These are phyloP conservation scores for Puccinia coronata DNA, from an alignment of 1,284 basidiomycete species.

Conservation along the genomic window DNA sequence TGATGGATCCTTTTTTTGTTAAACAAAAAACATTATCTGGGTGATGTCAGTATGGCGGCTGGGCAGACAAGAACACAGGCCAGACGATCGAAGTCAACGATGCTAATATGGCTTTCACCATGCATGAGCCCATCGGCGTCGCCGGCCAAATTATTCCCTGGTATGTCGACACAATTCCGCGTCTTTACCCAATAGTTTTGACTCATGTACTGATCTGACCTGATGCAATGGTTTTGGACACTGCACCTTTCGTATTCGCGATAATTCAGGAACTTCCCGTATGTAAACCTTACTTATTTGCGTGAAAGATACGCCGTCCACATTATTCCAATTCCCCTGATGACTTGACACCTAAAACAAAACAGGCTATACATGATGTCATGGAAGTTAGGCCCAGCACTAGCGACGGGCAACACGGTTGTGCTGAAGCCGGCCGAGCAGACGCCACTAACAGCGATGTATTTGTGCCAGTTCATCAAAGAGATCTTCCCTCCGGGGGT, in stretches of 20 bases:
- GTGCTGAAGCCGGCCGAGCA: slow-evolving; percentile 87
- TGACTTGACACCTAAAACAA: not conserved
- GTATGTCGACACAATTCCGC: slow-evolving; percentile 49
- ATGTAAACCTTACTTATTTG: slow-evolving; percentile 4
- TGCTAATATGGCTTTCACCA: slow-evolving; percentile 75
- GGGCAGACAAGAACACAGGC: slow-evolving; percentile 77
- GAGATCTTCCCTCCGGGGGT: slow-evolving; percentile 90
- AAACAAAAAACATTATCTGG: not conserved
- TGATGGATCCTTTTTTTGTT: not conserved
- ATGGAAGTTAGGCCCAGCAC: slow-evolving; percentile 81
- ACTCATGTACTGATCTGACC: slow-evolving; percentile 69
- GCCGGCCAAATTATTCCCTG: slow-evolving; percentile 79
- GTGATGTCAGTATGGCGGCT: slow-evolving; percentile 66
- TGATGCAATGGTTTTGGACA: not conserved
- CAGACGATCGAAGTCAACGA: slow-evolving; percentile 79
- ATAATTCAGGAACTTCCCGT: slow-evolving; percentile 39
- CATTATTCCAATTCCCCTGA: no score
- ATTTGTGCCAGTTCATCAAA: slow-evolving; percentile 58
- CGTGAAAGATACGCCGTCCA: no score
- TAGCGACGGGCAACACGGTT: slow-evolving; percentile 79
- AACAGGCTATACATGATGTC: slow-evolving; percentile 67
- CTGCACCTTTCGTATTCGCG: not conserved
- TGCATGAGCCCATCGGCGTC: slow-evolving; percentile 92
- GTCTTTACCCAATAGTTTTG: slow-evolving; percentile 64
- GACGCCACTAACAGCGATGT: slow-evolving; percentile 75